These are phyloP conservation scores for Zymoseptoria brevis DNA, from an alignment of 2,329 filamentous ascomycete species.

Conservation along the genomic window DNA sequence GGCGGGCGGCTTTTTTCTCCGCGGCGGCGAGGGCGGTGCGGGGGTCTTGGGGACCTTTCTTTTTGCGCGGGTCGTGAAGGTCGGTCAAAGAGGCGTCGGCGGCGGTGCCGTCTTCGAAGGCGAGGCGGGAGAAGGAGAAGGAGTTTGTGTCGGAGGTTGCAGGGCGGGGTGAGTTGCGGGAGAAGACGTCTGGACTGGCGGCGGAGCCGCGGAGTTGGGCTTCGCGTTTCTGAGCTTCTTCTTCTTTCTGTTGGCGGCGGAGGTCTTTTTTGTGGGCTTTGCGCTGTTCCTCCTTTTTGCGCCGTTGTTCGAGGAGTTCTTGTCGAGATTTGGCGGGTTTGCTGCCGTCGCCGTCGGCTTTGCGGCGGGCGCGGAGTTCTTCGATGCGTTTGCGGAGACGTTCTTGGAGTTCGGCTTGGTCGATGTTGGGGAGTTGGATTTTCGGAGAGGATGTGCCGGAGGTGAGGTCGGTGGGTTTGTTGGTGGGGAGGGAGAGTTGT, in stretches of 20 bases:
- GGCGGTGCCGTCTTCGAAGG: slow-evolving; percentile 77
- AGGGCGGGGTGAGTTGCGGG: slow-evolving; percentile 43
- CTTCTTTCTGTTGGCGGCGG: slow-evolving; percentile 66
- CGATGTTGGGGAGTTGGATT: slow-evolving; percentile 46
- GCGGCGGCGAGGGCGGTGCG: slow-evolving; percentile 79
- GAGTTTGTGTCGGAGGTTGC: slow-evolving; percentile 42
- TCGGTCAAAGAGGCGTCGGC: slow-evolving; percentile 61
- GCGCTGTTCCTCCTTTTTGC: slow-evolving; percentile 77
- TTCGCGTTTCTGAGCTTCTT: slow-evolving; percentile 58
- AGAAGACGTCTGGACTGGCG: slow-evolving; percentile 38
- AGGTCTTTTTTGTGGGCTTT: slow-evolving; percentile 85
- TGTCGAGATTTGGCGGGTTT: slow-evolving; percentile 77
- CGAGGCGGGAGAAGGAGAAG: slow-evolving; percentile 86
- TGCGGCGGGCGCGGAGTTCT: slow-evolving; percentile 73
- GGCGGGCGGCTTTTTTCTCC: slow-evolving; percentile 75
- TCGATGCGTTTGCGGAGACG: slow-evolving; percentile 78
- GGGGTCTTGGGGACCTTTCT: slow-evolving; percentile 75
- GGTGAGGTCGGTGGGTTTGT: slow-evolving; percentile 8
- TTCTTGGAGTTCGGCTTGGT: slow-evolving; percentile 66
- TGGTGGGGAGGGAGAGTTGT: slow-evolving; percentile 14
- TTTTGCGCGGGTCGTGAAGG: slow-evolving; percentile 57
- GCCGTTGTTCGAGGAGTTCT: slow-evolving; percentile 82
- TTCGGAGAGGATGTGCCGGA: slow-evolving; percentile 28
- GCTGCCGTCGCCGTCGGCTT: slow-evolving; percentile 76
- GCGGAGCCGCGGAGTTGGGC: slow-evolving; percentile 52